These are phyloP conservation scores for Vitis labrusca DNA, from an alignment of 164 flowering plant genomes.

Conservation along the genomic window DNA sequence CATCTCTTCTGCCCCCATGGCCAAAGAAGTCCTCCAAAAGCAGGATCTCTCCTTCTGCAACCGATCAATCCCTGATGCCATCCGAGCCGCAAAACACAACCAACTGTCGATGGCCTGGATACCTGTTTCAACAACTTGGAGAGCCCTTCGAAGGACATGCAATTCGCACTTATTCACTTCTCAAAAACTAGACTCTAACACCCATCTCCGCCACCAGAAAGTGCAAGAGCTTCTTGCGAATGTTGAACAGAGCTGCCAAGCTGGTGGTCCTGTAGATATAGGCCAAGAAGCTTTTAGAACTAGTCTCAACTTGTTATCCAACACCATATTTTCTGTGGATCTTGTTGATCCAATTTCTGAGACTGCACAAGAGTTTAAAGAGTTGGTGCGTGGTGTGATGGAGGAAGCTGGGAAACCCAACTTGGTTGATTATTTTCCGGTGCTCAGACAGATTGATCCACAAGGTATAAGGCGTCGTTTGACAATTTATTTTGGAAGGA, in stretches of 20 bases:
- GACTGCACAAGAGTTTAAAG: constrained; percentile 18
- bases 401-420: constrained; percentile 21
- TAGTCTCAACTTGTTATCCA: constrained; percentile 19
- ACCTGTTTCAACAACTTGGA: constrained; percentile 13
- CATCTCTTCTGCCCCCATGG: constrained; percentile 10
- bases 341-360: constrained; percentile 17
- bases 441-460: constrained; percentile 15
- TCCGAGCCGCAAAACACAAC: neutral
- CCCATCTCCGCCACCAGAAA: constrained; percentile 14
- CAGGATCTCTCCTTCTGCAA: too few species aligned
- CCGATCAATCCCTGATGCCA: neutral
- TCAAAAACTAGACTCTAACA: constrained; percentile 14
- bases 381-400: constrained; percentile 11
- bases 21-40: constrained; percentile 8
- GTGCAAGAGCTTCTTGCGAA: constrained; percentile 9
- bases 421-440: constrained; percentile 17
- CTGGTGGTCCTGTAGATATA: constrained; percentile 15
- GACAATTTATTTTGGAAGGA: neutral
- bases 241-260: neutral
- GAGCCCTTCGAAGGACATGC: constrained; percentile 24
- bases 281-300: constrained; percentile 16
- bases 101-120: constrained; percentile 2
- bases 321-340: constrained; percentile 23
- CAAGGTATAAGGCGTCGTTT: constrained; percentile 7
- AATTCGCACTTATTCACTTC: constrained; percentile 11